These are phyloP conservation scores for Metschnikowia cubensis DNA, from an alignment of 805 yeast species.

Conservation along the genomic window DNA sequence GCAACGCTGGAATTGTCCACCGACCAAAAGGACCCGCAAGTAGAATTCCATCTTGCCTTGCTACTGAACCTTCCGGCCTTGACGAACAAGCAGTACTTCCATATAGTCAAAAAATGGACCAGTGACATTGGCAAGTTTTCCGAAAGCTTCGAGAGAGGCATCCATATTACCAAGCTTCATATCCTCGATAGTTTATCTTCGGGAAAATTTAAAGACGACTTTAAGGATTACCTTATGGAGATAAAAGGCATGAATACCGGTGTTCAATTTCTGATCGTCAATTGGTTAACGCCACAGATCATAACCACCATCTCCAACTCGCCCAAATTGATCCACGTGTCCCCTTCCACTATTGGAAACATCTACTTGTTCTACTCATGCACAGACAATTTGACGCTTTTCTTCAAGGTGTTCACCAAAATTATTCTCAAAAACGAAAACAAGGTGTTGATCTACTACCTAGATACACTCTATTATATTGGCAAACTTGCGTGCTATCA, in stretches of 20 bases:
- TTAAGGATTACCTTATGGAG: constrained; percentile 8
- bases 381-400: constrained; percentile 40
- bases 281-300: constrained; percentile 45
- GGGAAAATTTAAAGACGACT: constrained; percentile 17
- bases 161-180: constrained; percentile 26
- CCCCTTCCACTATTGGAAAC: constrained; percentile 26
- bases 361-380: constrained; percentile 31
- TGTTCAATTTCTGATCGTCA: constrained; percentile 41
- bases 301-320: constrained; percentile 33
- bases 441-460: constrained; percentile 35
- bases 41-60: constrained; percentile 48
- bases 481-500: constrained; percentile 23
- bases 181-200: constrained; percentile 30
- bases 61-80: constrained; percentile 56
- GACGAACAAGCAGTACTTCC: constrained; percentile 51
- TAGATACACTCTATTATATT: constrained; percentile 40
- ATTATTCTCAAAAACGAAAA: constrained; percentile 37
- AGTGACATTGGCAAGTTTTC: constrained; percentile 27
- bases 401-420: constrained; percentile 34
- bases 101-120: constrained; percentile 49
- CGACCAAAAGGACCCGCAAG: constrained; percentile 12
- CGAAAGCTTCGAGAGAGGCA: constrained; percentile 38
- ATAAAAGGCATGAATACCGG: constrained; percentile 35
- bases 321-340: constrained; percentile 34
- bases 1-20: constrained; percentile 30